Evolutionary conservation across 805 yeast species (phyloP), one percentile per base, ranked within the genome.

Genomic region (Lipomyces yamadae): DNA sequence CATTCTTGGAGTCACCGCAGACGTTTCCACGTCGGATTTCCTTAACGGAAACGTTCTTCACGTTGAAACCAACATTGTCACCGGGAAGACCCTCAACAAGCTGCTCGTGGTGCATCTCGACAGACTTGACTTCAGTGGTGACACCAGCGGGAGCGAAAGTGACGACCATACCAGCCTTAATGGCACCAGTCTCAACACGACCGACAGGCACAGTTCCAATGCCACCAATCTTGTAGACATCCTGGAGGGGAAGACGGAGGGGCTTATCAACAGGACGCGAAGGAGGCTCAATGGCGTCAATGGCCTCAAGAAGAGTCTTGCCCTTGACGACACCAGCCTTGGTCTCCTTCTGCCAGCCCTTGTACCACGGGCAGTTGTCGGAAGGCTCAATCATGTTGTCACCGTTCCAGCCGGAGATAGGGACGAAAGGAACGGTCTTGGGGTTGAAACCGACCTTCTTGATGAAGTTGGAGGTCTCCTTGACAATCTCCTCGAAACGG

Each of bases 11-110:
- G 87, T 89, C 92, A 85, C 95, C 92, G 82, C 90, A 84, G 75
- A 91, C 93, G 90, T 91, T 91, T 84, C 96, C 96, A 85, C 93
- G 89, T 82, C 92, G 88, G 78, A 90, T 88, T 78, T 91, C 95
- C 86, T 90, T 88, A 74, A 88, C 90, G 81, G 93, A 88, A 78
- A 89, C 92, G 83, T 88, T 87, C 91, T 91, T 91, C 81, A 90
- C 90, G 87, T 90, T 91, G 89, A 90, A 85, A 76, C 94, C 92
- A 76, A 88, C 92, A 79, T 88, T 88, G 89, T 90, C 96, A 87
- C 96, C 96, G 82, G 96, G 94, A 68, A 87, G 78, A 85, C 92
- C 96, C 81, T 88, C 86, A 72, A 80, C 81, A 79, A 88, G 84
- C 81, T 86, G 88, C 81, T 86, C 91, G 87, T 89, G 94, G 83